Evolutionary conservation across 805 yeast species (phyloP).

Genomic region (Spathaspora arborariae): DNA sequence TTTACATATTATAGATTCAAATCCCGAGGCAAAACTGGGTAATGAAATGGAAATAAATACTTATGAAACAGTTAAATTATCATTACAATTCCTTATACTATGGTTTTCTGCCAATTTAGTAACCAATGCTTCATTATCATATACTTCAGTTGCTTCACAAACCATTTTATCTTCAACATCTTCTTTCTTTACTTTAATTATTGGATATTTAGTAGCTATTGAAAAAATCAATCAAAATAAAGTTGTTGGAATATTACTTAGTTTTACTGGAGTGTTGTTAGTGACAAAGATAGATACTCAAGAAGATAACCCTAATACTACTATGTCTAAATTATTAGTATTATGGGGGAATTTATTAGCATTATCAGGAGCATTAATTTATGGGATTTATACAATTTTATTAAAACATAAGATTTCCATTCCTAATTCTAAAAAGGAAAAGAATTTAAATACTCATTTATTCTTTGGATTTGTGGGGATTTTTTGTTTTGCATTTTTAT

Average conservation of each 20-base stretch:
- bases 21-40: slow-evolving; percentile 4
- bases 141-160: slow-evolving; percentile 91
- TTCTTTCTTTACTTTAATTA: slow-evolving; percentile 83
- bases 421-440: slow-evolving; percentile 52
- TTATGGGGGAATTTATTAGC: slow-evolving; percentile 78
- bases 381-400: slow-evolving; percentile 86
- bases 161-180: slow-evolving; percentile 91
- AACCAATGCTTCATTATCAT: slow-evolving; percentile 81
- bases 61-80: slow-evolving; percentile 66
- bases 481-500: slow-evolving; percentile 64
- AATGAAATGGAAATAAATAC: slow-evolving; percentile 28
- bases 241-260: slow-evolving; percentile 62
- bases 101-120: slow-evolving; percentile 92
- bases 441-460: slow-evolving; percentile 74
- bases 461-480: slow-evolving; percentile 96
- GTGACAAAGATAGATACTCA: slow-evolving; percentile 65
- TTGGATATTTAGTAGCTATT: slow-evolving; percentile 70
- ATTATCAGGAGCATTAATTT: slow-evolving; percentile 78
- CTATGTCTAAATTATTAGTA: slow-evolving; percentile 19
- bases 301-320: slow-evolving; percentile 14
- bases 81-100: slow-evolving; percentile 77
- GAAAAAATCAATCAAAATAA: slow-evolving; percentile 67
- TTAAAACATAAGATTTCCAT: slow-evolving; percentile 61
- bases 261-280: slow-evolving; percentile 74
- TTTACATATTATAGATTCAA: slow-evolving; percentile 5